phyloP scores from a whole-genome alignment of 345 rosid genomes.

The Populus euphratica region DNA sequence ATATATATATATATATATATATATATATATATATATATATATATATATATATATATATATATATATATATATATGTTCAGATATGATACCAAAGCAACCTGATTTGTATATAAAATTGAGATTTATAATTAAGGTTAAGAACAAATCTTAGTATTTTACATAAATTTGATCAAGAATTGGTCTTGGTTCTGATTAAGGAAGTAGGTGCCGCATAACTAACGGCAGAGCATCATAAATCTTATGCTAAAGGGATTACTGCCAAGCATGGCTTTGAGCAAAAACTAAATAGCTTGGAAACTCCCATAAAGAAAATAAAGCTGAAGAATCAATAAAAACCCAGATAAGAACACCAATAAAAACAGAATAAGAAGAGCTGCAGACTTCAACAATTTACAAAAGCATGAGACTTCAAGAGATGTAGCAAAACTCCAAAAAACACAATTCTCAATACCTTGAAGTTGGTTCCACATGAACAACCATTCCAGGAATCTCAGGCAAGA shows the following conservation, averaged over 20 bases:
- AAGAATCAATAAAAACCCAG: constrained; percentile 1
- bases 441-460: constrained; percentile 52
- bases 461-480: constrained; percentile 62
- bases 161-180: neutral
- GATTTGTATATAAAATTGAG: neutral
- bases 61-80: no score
- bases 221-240: neutral
- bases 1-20: no score
- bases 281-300: constrained; percentile 3
- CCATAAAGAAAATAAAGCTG: constrained; percentile 10
- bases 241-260: neutral
- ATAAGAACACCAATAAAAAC: constrained; percentile 7
- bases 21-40: no score
- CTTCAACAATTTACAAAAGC: no score
- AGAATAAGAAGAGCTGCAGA: neutral
- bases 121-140: neutral
- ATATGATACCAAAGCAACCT: neutral
- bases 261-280: neutral
- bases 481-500: constrained; percentile 43
- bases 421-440: neutral
- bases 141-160: neutral
- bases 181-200: neutral
- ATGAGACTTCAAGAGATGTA: neutral
- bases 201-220: neutral
- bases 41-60: no score